Evolutionary conservation across 2,329 filamentous ascomycete species (phyloP).

Genomic region (Thielaviopsis ethacetica): DNA sequence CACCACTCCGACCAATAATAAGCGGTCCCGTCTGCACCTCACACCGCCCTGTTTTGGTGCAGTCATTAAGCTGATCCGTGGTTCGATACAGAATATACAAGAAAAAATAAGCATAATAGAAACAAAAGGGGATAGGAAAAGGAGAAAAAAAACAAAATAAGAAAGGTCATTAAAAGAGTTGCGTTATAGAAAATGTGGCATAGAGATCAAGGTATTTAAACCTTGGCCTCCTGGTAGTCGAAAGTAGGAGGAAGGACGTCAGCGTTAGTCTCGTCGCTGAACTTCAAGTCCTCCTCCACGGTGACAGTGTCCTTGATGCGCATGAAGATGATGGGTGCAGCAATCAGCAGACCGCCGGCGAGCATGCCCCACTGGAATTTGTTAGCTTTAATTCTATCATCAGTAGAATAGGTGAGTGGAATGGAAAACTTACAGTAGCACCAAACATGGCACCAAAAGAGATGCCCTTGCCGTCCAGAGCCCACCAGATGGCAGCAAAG

Average conservation of each 20-base stretch:
- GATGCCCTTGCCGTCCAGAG: slow-evolving; percentile 44
- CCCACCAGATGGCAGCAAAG: slow-evolving; percentile 61
- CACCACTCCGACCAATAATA: no score
- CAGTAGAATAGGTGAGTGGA: not conserved
- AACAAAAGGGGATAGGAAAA: no score
- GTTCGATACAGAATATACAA: no score
- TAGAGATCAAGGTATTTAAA: not conserved
- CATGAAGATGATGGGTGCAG: slow-evolving; percentile 60
- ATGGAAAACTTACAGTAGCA: slow-evolving; percentile 23
- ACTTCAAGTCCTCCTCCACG: slow-evolving; percentile 67
- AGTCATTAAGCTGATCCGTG: no score
- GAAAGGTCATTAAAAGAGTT: not conserved
- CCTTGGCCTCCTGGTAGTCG: not conserved
- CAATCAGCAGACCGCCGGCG: slow-evolving; percentile 55
- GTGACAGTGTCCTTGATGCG: slow-evolving; percentile 70
- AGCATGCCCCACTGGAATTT: slow-evolving; percentile 50
- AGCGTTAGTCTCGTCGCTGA: slow-evolving; percentile 64
- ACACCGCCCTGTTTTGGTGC: no score
- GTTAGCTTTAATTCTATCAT: no score
- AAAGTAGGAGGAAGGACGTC: slow-evolving; percentile 36
- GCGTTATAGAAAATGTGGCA: not conserved
- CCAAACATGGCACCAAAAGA: slow-evolving; percentile 59
- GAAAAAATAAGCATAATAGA: no score
- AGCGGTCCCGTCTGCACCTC: no score
- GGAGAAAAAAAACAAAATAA: not conserved